Evolutionary conservation across 2,329 filamentous ascomycete species (phyloP), one percentile per base, ranked within the genome.

Genomic region (Fusarium sp.): DNA sequence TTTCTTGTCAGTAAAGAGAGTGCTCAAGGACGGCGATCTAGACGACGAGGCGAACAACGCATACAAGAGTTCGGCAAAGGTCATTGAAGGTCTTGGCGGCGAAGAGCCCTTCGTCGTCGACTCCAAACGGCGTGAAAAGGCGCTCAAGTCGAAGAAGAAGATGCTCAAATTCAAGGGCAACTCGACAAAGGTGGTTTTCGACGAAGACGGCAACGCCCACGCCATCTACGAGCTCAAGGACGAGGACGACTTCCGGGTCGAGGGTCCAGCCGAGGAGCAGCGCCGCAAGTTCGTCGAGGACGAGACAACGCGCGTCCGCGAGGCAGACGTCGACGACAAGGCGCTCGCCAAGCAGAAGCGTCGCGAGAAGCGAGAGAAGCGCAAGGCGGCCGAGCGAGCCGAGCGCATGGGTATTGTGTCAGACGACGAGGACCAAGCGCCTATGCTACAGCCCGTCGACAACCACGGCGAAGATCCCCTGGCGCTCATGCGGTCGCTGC

Each of bases 141-240:
- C 97, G n/a, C 85, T 98, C 65, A 90, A 90, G 72, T 96, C 91
- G 19, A 98, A 97, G 83, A 97, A 97, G 83, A 91, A 96, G 77
- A 85, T 97, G 65, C 85, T 92, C 73, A 95, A 96, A 74, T 91
- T 92, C 81, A 96, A 93, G 81, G 91, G 92, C 72, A 91, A 90
- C 73, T 91, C 92, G 11, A 89, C 86, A 36, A 96, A 95, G 74
- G 80, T 97, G 7, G 84, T 97, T 6, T 99, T 94, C 75, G 94
- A 98, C 77, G 93, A 97, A 43, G 92, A 97, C 29, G 94, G 93
- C 68, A 88, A 91, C 61, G 83, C 93, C 4, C 93, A 95, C 75
- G 86, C 91, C 62, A 76, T 96, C 12, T 97, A 98, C 79, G 91
- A 96, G 75, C 87, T 99, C 67, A 90, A 94, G 73, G 87, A 91